Evolutionary conservation across 73 alveolate genomes (phyloP), one percentile per base, ranked within the genome.

Genomic region (Stentor coeruleus): DNA sequence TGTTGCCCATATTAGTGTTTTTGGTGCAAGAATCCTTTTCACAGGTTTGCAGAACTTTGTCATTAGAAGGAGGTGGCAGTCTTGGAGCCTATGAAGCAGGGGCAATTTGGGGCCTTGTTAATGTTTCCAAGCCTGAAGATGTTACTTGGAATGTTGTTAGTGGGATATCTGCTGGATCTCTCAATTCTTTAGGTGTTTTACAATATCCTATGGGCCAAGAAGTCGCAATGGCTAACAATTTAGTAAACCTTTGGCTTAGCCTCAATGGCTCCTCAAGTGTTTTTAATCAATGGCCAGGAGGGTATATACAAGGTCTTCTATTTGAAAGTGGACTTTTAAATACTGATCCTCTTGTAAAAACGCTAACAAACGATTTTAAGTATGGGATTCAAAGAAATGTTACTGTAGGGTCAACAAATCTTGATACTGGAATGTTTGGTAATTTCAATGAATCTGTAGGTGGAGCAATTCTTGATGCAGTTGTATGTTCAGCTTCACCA

Each of bases 371-470:
- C 66, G 6, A 20, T 6, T 11, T 49, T 20, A 49, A 6, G 6
- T 6, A 20, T 11, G 28, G 28, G 66, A 66, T 20, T 28, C 79
- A 66, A 11, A 66, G 79, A 66, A 66, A 66, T 2, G 33, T 66
- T 33, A 66, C 79, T 66, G 79, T 66, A 1, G 79, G 79, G 15
- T 66, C 79, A 20, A 33, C 39, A 28, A 66, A 66, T 33, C 37
- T 66, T 20, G 79, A 66, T 33, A 20, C 39, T 66, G 79, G 79
- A 20, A 20, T 66, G 14, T 66, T 28, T 66, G 79, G 79, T 1
- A 2, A 66, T 20, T 66, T 66, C 33, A 33, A 66, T 66, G 79
- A 66, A 31, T 66, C 79, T 66, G n/a, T 66, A 20, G 79, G 79
- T 15, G 37, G 15, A 28, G 79, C n/a, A 26, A 66, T 20, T 66